Evolutionary conservation across 2,329 filamentous ascomycete genomes (phyloP).

Genomic region (Sodiomyces alkalinus): DNA sequence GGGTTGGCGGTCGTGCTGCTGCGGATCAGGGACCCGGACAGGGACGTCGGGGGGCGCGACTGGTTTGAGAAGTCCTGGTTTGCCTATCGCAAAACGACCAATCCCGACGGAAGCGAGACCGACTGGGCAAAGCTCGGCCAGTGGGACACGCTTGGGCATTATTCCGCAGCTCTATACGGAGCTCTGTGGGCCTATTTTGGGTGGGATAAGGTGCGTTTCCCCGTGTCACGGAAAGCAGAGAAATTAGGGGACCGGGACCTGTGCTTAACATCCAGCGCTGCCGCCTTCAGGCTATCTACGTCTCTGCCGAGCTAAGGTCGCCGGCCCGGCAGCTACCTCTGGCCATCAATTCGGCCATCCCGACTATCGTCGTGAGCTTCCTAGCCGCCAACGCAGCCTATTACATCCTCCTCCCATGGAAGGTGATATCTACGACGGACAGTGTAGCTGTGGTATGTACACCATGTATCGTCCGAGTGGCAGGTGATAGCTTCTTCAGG

Average conservation of each 20-base stretch:
- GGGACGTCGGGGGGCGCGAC: slow-evolving; percentile 29
- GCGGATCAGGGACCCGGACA: slow-evolving; percentile 19
- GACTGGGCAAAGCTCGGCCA: slow-evolving; percentile 31
- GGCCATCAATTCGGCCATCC: slow-evolving; percentile 45
- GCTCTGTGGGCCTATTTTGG: slow-evolving; percentile 51
- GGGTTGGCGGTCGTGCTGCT: slow-evolving; percentile 30
- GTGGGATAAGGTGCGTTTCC: slow-evolving; percentile 44
- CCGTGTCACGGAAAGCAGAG: not conserved
- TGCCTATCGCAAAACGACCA: slow-evolving; percentile 28
- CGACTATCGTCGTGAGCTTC: slow-evolving; percentile 44
- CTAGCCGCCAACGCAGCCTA: slow-evolving; percentile 45
- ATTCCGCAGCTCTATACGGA: slow-evolving; percentile 44
- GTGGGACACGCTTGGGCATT: slow-evolving; percentile 46
- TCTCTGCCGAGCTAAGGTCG: slow-evolving; percentile 34
- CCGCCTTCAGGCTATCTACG: slow-evolving; percentile 32
- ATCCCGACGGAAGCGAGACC: slow-evolving; percentile 31
- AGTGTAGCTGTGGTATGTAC: slow-evolving; percentile 44
- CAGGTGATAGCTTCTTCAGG: not conserved
- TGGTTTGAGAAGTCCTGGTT: slow-evolving; percentile 43
- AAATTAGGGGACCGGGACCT: not conserved
- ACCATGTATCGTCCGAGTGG: not conserved
- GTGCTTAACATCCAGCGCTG: too few relatives aligned
- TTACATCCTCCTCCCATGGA: slow-evolving; percentile 47
- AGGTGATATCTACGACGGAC: slow-evolving; percentile 39
- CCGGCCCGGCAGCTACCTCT: slow-evolving; percentile 40